Base-by-base conservation (phyloP, 1,139 yeast genomes). In the Pichia kudriavzevii region DNA sequence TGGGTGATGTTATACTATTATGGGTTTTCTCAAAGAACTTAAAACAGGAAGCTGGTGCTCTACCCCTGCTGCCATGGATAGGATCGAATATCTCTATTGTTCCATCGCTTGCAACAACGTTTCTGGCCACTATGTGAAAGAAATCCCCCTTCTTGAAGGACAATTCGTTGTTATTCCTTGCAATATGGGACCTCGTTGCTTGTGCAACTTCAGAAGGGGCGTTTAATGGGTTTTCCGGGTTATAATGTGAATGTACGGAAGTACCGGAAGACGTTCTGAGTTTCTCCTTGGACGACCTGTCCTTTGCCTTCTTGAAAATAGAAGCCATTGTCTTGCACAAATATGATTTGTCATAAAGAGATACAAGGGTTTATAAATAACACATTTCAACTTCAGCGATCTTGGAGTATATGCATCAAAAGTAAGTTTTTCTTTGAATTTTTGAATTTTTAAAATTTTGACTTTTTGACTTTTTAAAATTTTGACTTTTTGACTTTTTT, bases 71-170 rank as follows among this genome's bases (percentile, higher is more conserved):
- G 47, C 79, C 75, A 12, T 82, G 72, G 41, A 83, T 75, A 11
- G 97, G 97, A 56, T 88, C 88, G 35, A 78, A 75, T 4, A 95
- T 97, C 52, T 85, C 91, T 51, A 76, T 84, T 91, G 94, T 85
- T 3, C 45, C 45, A 15, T 47, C 52, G 7, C 36, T 33, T 6
- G 41, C 32, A 32, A 82, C 84, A 31, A 69, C 62, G 38, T 71
- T 75, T 31, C 69, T 65, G 2, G 28, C 22, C 16, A 78, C 64
- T 6, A 91, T 93, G 53, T 85, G 88, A 58, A 88, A 84, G 53
- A 87, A 87, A 53, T 88, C 96, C 21, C 96, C 96, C 49, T 78
- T 75, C 34, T 58, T 52, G 55, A 88, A 91, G 30, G 74, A 69
- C 29, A 91, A 67, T 55, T 88, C 97, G 20, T 85, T 88, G 1